phyloP scores from a whole-genome alignment of 202 grass and related monocot species.

The Dendrocalamus latiflorus region DNA sequence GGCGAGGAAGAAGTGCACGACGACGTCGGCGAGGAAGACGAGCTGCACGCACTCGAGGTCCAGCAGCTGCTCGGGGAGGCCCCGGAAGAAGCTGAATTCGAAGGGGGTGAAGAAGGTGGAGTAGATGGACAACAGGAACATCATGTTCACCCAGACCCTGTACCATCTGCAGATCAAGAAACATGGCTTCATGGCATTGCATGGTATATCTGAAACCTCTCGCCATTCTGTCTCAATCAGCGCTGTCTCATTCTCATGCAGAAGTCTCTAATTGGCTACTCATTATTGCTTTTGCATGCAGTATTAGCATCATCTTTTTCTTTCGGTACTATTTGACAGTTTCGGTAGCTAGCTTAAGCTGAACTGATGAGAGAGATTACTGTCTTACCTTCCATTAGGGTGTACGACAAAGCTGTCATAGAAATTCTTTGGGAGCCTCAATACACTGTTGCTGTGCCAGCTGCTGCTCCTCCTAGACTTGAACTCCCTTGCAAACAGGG shows the following conservation, averaged over 20 bases:
- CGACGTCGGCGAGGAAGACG: slow-evolving; percentile 75
- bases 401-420: slow-evolving; percentile 59
- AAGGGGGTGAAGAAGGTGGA: slow-evolving; percentile 87
- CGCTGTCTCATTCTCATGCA: not conserved
- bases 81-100: slow-evolving; percentile 82
- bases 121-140: slow-evolving; percentile 83
- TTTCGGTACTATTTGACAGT: not conserved
- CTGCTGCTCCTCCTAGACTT: slow-evolving; percentile 38
- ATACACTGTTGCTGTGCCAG: slow-evolving; percentile 38
- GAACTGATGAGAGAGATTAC: not conserved
- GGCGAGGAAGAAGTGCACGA: slow-evolving; percentile 63
- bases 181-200: not conserved
- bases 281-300: not conserved
- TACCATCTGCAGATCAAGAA: slow-evolving; percentile 45
- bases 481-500: slow-evolving; percentile 62
- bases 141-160: slow-evolving; percentile 59
- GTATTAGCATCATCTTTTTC: not conserved
- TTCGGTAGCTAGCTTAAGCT: not conserved
- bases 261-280: slow-evolving; percentile 15
- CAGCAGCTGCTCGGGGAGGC: slow-evolving; percentile 51
- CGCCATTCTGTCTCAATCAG: slow-evolving; percentile 3
- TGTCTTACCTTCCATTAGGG: slow-evolving; percentile 74
- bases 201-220: not conserved
- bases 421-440: slow-evolving; percentile 42
- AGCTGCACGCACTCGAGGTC: slow-evolving; percentile 80